Percentiles rank a stretch among this genome's conserved stretches.
Evolutionary conservation across 345 rosid species (phyloP).

Genomic region (Populus nigra): DNA sequence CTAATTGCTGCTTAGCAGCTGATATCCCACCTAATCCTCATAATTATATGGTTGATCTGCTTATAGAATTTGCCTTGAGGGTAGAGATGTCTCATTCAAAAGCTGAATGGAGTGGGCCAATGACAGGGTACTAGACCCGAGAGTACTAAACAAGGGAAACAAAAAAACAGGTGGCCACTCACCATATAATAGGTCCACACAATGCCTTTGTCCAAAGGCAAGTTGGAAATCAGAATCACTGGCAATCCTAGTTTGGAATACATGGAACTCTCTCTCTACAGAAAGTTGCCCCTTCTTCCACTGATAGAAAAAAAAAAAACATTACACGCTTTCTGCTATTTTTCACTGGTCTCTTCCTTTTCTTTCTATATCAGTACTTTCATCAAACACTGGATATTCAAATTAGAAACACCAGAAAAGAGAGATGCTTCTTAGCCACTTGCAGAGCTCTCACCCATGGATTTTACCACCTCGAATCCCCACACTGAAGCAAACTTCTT

Average conservation of each 20-base stretch:
- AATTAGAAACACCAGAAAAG: not conserved
- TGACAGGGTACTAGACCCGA: not conserved
- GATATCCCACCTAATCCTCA: too few species aligned
- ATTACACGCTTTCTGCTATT: not conserved
- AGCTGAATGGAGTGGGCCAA: not conserved
- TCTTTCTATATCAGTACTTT: not conserved
- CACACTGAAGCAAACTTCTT: not conserved
- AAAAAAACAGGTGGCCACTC: too few species aligned
- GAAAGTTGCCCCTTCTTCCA: too few species aligned
- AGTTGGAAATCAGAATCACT: not conserved
- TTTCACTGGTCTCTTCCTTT: not conserved
- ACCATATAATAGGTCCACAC: not conserved
- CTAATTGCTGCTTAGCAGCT: too few species aligned
- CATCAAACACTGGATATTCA: slow-evolving; percentile 6
- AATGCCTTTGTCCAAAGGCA: not conserved
- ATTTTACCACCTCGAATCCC: slow-evolving; percentile 2
- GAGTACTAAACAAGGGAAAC: not conserved
- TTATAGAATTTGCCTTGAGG: not conserved
- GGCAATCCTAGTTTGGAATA: not conserved
- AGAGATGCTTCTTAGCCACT: slow-evolving; percentile 11
- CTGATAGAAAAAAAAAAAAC: not conserved
- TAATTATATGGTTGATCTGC: not conserved
- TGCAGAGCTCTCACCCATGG: slow-evolving; percentile 1
- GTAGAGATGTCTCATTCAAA: not conserved
- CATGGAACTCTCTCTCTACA: too few species aligned